phyloP scores from a whole-genome alignment of 139 green algal genomes.

The Yamagishiella unicocca region DNA sequence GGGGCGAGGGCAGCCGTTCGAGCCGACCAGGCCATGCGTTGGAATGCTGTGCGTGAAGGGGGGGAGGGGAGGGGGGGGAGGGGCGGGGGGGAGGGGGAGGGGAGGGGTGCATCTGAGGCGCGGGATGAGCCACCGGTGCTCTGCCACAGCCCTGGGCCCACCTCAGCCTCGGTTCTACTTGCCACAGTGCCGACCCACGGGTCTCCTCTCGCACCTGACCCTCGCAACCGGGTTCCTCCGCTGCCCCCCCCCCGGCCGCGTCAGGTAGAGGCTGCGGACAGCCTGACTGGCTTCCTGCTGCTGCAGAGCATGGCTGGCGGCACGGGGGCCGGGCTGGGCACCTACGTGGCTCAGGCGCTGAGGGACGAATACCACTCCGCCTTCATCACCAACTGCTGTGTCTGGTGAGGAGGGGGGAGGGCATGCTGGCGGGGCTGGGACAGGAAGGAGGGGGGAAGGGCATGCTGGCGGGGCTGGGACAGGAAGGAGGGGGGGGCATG shows the following conservation, averaged over 20 bases:
- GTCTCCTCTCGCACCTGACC: not conserved
- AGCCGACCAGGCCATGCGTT: not conserved
- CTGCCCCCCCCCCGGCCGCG: not conserved
- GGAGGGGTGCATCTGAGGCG: too few relatives aligned
- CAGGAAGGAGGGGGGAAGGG: not conserved
- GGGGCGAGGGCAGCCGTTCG: too few relatives aligned
- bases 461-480: too few relatives aligned
- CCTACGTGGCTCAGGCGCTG: slow-evolving; percentile 73
- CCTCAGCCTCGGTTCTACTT: not conserved
- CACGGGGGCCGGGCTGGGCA: slow-evolving; percentile 86
- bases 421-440: not conserved
- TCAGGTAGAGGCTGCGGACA: slow-evolving; percentile 79
- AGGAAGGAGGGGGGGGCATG: too few relatives aligned
- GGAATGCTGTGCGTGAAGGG: not conserved
- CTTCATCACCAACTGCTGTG: slow-evolving; percentile 82
- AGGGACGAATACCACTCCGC: slow-evolving; percentile 76
- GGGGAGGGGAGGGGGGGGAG: not conserved
- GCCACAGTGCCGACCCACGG: not conserved
- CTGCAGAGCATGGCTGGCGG: slow-evolving; percentile 89
- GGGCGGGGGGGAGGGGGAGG: too few relatives aligned
- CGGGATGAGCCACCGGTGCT: too few relatives aligned
- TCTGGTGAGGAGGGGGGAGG: slow-evolving; percentile 69
- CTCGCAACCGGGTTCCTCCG: too few relatives aligned
- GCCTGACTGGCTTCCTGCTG: slow-evolving; percentile 83
- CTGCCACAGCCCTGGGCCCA: not conserved